Percentiles rank a stretch among this genome's conserved stretches.
Conservation (phyloP, 225 moss, liverwort and hornwort genomes). For the Polytrichum formosum region DNA sequence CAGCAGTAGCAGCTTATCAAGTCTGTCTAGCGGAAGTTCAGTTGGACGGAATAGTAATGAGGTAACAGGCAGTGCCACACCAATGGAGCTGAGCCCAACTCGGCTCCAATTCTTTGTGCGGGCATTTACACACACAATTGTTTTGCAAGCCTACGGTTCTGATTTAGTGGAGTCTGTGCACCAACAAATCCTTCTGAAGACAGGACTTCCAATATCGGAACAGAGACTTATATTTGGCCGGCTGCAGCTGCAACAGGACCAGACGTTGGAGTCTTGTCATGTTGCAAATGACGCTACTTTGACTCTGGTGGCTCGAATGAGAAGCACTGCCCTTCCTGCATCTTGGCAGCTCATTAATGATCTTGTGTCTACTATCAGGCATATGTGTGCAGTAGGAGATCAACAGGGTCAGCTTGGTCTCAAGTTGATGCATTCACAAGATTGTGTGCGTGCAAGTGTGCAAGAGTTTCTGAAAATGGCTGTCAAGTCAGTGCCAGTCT, state of each 20-base stretch:
- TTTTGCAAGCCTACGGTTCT: slow-evolving; percentile 67
- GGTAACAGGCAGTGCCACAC: slow-evolving; percentile 24
- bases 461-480: slow-evolving; percentile 98
- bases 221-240: slow-evolving; percentile 89
- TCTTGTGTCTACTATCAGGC: slow-evolving; percentile 76
- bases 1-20: slow-evolving; percentile 19
- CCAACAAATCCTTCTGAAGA: slow-evolving; percentile 78
- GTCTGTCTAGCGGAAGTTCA: slow-evolving; percentile 29
- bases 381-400: slow-evolving; percentile 64
- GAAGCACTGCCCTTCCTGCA: slow-evolving; percentile 90
- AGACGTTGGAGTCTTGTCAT: slow-evolving; percentile 73
- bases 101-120: slow-evolving; percentile 91
- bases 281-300: slow-evolving; percentile 81
- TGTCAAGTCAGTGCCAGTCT: slow-evolving; percentile 81
- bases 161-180: slow-evolving; percentile 90
- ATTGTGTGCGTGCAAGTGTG: slow-evolving; percentile 78
- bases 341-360: slow-evolving; percentile 97
- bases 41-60: slow-evolving; percentile 33
- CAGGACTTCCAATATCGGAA: slow-evolving; percentile 88
- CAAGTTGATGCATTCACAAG: slow-evolving; percentile 83
- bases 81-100: slow-evolving; percentile 42
- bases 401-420: slow-evolving; percentile 32
- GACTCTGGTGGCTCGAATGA: slow-evolving; percentile 92
- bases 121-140: slow-evolving; percentile 76
- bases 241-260: slow-evolving; percentile 92